phyloP scores from a whole-genome alignment of 371 early-diverging fungal species.

The Mucor sp. region DNA sequence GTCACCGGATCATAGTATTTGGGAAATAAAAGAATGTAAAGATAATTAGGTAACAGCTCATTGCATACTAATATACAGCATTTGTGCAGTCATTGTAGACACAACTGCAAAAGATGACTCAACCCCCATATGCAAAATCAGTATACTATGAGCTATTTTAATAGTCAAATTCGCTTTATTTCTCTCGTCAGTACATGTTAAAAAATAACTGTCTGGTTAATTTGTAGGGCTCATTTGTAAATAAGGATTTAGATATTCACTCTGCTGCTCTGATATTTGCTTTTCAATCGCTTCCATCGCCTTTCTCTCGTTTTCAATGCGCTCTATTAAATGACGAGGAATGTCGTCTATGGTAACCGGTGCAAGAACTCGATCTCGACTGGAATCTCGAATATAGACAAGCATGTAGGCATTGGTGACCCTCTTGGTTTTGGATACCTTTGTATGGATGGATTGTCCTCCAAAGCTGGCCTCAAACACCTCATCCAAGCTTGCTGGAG shows the following conservation, averaged over 20 bases:
- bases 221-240: too few species aligned
- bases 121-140: too few species aligned
- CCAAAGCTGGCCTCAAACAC: slow-evolving; percentile 97
- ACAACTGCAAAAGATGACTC: too few species aligned
- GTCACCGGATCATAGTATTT: slow-evolving; percentile 22
- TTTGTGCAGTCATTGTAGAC: too few species aligned
- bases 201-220: too few species aligned
- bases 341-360: slow-evolving; percentile 68
- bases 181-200: too few species aligned
- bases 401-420: slow-evolving; percentile 97
- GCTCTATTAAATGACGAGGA: slow-evolving; percentile 69
- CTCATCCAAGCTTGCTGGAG: slow-evolving; percentile 78
- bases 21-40: slow-evolving; percentile 20
- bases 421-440: slow-evolving; percentile 47
- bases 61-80: too few species aligned
- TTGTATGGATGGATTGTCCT: slow-evolving; percentile 37
- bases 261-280: slow-evolving; percentile 64
- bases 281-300: slow-evolving; percentile 40
- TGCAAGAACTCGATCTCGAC: slow-evolving; percentile 67
- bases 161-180: too few species aligned
- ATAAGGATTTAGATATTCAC: too few species aligned
- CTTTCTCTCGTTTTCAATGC: slow-evolving; percentile 54
- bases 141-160: too few species aligned
- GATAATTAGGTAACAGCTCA: too few species aligned
- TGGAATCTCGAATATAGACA: slow-evolving; percentile 85